These are phyloP conservation scores for Auriscalpium vulgare DNA, from an alignment of 768 basidiomycete genomes.

Conservation along the genomic window DNA sequence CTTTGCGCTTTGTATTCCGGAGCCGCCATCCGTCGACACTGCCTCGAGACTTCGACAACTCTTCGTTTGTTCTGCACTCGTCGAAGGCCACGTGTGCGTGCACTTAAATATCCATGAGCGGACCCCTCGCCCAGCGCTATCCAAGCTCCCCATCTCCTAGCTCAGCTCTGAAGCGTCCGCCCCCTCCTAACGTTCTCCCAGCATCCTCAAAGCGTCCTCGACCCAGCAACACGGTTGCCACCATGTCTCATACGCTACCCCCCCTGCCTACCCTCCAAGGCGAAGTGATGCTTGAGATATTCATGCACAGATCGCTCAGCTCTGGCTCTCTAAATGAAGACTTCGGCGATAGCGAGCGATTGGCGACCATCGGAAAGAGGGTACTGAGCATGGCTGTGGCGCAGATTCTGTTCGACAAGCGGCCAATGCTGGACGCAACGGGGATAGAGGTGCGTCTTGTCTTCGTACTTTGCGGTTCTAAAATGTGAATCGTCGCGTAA, in stretches of 20 bases:
- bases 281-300: constrained; percentile 57
- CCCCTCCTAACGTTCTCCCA: constrained; percentile 9
- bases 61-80: too few species aligned
- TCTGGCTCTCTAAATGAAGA: constrained; percentile 23
- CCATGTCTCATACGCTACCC: constrained; percentile 24
- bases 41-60: neutral
- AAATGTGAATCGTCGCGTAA: neutral
- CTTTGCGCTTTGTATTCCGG: constrained; percentile 5
- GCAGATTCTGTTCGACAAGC: constrained; percentile 37
- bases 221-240: constrained; percentile 18
- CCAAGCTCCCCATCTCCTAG: too few species aligned
- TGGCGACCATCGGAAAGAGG: constrained; percentile 42
- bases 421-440: constrained; percentile 39
- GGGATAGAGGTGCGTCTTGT: constrained; percentile 43
- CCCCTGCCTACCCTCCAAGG: constrained; percentile 42
- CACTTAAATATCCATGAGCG: too few species aligned
- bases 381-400: constrained; percentile 42
- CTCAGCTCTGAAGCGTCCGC: neutral
- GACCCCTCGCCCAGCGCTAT: too few species aligned
- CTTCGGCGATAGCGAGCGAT: constrained; percentile 49
- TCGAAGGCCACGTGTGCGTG: too few species aligned
- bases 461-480: neutral
- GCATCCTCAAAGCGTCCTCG: constrained; percentile 29
- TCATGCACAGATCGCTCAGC: constrained; percentile 59
- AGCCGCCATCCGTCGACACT: constrained; percentile 13